Base-by-base conservation (phyloP, 2,329 filamentous ascomycete genomes). In the Penicillium sp. region DNA sequence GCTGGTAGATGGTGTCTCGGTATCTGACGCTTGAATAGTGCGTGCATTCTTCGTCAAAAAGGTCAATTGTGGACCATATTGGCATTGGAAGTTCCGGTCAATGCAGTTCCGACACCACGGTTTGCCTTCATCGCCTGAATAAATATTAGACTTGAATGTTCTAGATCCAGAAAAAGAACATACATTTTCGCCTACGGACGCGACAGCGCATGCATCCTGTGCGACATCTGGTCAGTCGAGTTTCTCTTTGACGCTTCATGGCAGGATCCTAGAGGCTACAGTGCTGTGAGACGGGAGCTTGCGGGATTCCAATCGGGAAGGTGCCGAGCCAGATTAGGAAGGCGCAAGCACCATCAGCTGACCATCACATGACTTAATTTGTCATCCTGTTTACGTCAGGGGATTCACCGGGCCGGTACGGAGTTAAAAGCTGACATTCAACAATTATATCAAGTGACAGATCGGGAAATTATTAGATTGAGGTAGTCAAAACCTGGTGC, bases 201-300 rank as follows among this genome's bases (percentile, higher is more conserved):
- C 75, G 71, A 64, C 75, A 77, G 47, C 73, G 74, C 54, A 75
- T 63, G 61, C 74, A 77, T 13, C 75, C 73, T 1, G 74, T 74
- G 44, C 74, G 56, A 32, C 61, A 64, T 45, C 57, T 48, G 6
- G 52, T 61, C 8, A 55, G 50, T 34, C 53, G 49, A 15, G 33
- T 49, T 43, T 55, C 51, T 22, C 49, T 54, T 17, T 28, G 26
- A 19, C 34, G 32, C 12, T 56, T 34, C 33, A 57, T 59, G 42
- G 33, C 29, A n/a, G 24, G 13, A 42, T 32, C 43, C 31, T 13
- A 12, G 10, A 41, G 24, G 6, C 24, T 13, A 10, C 24, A 13
- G 47, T 17, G 7, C 10, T 35, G 38, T 15, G 39, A 35, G 34
- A 32, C 33, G 43, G 43, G 28, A 47, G 15, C 15, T 17, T 2